phyloP scores from a whole-genome alignment of 2,329 filamentous ascomycete genomes.

The Microascus cirrosus region DNA sequence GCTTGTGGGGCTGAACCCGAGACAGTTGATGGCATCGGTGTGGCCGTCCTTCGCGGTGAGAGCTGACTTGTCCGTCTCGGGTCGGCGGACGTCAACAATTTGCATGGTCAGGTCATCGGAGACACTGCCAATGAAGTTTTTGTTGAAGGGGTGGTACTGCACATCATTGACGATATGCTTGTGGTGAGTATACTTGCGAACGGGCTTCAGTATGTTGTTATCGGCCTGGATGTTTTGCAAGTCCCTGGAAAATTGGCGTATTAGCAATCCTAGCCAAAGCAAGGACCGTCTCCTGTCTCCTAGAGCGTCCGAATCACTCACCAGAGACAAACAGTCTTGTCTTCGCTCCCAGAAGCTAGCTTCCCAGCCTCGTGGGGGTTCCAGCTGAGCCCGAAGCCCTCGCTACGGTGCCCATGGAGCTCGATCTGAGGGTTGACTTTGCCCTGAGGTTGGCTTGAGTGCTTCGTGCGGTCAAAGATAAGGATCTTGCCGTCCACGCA shows the following conservation, averaged over 20 bases:
- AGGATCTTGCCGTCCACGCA: constrained; percentile 79
- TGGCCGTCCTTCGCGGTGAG: constrained; percentile 65
- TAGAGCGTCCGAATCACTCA: constrained; percentile 23
- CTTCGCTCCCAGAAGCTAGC: constrained; percentile 83
- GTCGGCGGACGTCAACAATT: constrained; percentile 73
- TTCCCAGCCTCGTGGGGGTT: constrained; percentile 73
- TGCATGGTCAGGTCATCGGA: constrained; percentile 93
- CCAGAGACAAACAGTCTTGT: constrained; percentile 87
- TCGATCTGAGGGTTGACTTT: constrained; percentile 73
- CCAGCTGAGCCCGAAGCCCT: constrained; percentile 92
- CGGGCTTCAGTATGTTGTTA: constrained; percentile 59
- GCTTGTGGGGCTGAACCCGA: constrained; percentile 87
- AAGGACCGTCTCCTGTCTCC: background rate
- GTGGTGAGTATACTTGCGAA: constrained; percentile 76
- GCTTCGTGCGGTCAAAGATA: constrained; percentile 93
- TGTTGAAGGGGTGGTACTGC: constrained; percentile 82
- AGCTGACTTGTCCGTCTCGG: constrained; percentile 54
- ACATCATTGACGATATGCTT: constrained; percentile 91
- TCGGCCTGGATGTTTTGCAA: constrained; percentile 62
- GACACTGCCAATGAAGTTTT: constrained; percentile 78
- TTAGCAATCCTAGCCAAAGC: constrained; percentile 3
- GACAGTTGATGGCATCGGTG: constrained; percentile 85
- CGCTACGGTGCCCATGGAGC: constrained; percentile 71
- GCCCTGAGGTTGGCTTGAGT: constrained; percentile 65
- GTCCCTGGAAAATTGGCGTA: constrained; percentile 44